Base-by-base conservation (phyloP, 768 basidiomycete species). In the Lanmaoa rubissima region DNA sequence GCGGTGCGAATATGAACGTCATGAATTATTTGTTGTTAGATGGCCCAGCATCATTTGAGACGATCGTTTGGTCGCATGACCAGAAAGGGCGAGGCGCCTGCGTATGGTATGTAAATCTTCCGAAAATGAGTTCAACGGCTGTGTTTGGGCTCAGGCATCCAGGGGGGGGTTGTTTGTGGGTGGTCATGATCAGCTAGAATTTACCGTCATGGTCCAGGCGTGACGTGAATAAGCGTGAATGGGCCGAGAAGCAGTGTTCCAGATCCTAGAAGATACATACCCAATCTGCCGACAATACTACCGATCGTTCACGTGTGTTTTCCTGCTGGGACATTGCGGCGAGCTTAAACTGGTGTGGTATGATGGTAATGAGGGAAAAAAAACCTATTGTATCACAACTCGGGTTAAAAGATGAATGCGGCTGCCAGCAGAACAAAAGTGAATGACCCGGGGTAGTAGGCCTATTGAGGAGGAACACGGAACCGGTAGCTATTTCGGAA, bases 241-340 rank as follows among this genome's bases (percentile, higher is more conserved):
- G 48, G 35, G 17, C 13, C 40, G 35, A 16, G 35, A 46, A 40
- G 24, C 34, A 34, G 40, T 31, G 38, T 19, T 31, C 49, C 38
- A 50, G 49, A 39, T 50, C 19, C 28, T 10, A 4, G 42, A 62
- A 49, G 42, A 17, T 31, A 51, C 50, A 35, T 41, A 19, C 43
- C 42, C 42, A 47, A 48, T 35, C 40, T 41, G 55, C 54, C 57
- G 54, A 53, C 11, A 64, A 65, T 60, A 48, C 59, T 14, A 56
- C 66, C 66, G 63, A 54, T 42, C 32, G 46, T 47, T 34, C 53
- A 53, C 56, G 35, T 51, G 54, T 48, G 31, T 12, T 38, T 53
- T 51, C 45, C 13, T 50, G 52, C 46, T 43, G 21, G 45, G 57
- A 46, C 50, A 50, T 42, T 51, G 52, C 36, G 44, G 50, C 9